Conservation (phyloP, 2,329 filamentous ascomycete species). For the Talaromyces sp. region DNA sequence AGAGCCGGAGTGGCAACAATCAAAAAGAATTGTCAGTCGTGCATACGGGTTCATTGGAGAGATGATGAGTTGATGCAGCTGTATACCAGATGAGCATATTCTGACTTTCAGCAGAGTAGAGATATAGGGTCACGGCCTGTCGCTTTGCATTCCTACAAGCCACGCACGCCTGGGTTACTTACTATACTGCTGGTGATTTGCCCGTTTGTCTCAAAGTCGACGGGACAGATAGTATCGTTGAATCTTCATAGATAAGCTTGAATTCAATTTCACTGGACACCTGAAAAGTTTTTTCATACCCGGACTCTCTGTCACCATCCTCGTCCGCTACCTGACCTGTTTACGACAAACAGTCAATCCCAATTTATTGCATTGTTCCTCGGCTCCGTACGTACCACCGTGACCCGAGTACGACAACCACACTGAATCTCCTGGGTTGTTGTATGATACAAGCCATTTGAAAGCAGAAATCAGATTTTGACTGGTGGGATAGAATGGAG, state of each 20-base stretch:
- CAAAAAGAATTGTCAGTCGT: conserved; percentile 56
- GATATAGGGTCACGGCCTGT: neutral
- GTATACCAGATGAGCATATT: neutral
- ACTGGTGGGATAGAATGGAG: conserved; percentile 38
- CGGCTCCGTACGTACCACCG: conserved; percentile 49
- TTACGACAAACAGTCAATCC: neutral
- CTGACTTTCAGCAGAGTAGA: neutral
- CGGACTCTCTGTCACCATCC: conserved; percentile 14
- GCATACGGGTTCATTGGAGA: conserved; percentile 49
- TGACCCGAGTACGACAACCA: conserved; percentile 61
- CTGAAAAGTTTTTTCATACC: neutral
- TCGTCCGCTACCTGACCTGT: conserved; percentile 14
- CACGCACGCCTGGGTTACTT: conserved; percentile 8
- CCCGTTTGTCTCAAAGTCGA: conserved; percentile 51
- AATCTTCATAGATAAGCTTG: conserved; percentile 22
- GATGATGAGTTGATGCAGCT: conserved; percentile 52
- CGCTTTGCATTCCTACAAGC: neutral
- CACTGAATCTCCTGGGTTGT: conserved; percentile 49
- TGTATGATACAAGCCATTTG: conserved; percentile 52
- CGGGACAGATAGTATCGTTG: conserved; percentile 54
- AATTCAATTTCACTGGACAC: neutral
- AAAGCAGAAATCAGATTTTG: conserved; percentile 53
- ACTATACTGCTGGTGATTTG: conserved; percentile 51
- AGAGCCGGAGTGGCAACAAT: conserved; percentile 61
- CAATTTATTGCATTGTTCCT: neutral